Conservation (phyloP, 1,284 basidiomycete genomes). For the Sporisorium graminicola region DNA sequence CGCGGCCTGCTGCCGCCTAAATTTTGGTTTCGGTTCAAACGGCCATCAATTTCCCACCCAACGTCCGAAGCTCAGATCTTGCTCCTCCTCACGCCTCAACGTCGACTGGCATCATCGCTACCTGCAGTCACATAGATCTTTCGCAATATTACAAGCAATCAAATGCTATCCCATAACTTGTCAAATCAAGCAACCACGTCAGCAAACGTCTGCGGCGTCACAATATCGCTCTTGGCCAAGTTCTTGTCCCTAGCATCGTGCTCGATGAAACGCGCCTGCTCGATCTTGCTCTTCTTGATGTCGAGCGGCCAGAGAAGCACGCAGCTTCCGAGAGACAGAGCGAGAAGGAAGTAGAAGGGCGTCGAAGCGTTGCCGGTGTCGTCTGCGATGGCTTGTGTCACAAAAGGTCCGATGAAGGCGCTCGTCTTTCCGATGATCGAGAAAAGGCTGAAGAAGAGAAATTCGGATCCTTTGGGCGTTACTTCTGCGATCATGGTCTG, state of each 20-base stretch:
- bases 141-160: too few species aligned
- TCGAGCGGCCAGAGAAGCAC: conserved; percentile 82
- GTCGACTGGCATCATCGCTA: neutral
- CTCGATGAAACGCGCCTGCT: conserved; percentile 72
- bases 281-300: conserved; percentile 74
- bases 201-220: neutral
- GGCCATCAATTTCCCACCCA: too few species aligned
- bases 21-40: neutral
- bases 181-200: neutral
- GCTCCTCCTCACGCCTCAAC: neutral
- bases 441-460: conserved; percentile 82
- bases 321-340: conserved; percentile 76
- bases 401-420: conserved; percentile 81
- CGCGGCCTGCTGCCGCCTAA: neutral
- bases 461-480: conserved; percentile 75
- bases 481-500: conserved; percentile 89
- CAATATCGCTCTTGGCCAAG: conserved; percentile 3
- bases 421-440: conserved; percentile 74
- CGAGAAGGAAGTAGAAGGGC: conserved; percentile 86
- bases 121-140: neutral
- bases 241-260: conserved; percentile 35
- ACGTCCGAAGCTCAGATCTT: neutral
- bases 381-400: conserved; percentile 73
- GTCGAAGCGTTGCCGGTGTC: conserved; percentile 80
- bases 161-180: too few species aligned